phyloP scores from a whole-genome alignment of 2,329 filamentous ascomycete species.

The Calonectria pteridis region DNA sequence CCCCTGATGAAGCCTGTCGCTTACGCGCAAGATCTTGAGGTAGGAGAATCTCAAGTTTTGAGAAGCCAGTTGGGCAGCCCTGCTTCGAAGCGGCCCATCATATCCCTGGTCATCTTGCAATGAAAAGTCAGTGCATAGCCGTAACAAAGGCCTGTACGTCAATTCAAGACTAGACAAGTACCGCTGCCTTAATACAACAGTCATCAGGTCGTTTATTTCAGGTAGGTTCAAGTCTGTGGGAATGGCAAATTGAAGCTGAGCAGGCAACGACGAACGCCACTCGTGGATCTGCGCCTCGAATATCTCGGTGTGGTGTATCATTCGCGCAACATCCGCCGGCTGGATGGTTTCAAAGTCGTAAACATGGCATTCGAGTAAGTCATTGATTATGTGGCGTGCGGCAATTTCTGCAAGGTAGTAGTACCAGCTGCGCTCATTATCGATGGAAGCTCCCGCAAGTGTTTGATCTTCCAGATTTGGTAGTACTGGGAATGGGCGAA shows the following conservation, averaged over 20 bases:
- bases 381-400: slow-evolving; percentile 22
- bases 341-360: background rate
- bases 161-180: no score
- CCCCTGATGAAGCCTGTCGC: no score
- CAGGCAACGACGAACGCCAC: slow-evolving; percentile 1
- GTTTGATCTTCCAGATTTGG: background rate
- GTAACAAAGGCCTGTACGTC: no score
- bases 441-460: background rate
- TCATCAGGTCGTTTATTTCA: no score
- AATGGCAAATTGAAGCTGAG: background rate
- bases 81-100: no score
- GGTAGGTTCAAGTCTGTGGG: background rate
- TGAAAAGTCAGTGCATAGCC: no score
- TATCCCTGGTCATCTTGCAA: no score
- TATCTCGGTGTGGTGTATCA: background rate
- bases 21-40: no score
- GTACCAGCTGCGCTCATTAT: slow-evolving; percentile 22
- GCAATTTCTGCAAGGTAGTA: slow-evolving; percentile 25
- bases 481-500: background rate
- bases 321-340: background rate
- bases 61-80: no score
- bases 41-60: no score
- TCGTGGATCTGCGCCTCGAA: background rate
- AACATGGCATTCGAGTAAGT: background rate
- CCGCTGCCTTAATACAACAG: no score